Evolutionary conservation across 768 basidiomycete species (phyloP).

Genomic region (Phanerodontia chrysosporium): DNA sequence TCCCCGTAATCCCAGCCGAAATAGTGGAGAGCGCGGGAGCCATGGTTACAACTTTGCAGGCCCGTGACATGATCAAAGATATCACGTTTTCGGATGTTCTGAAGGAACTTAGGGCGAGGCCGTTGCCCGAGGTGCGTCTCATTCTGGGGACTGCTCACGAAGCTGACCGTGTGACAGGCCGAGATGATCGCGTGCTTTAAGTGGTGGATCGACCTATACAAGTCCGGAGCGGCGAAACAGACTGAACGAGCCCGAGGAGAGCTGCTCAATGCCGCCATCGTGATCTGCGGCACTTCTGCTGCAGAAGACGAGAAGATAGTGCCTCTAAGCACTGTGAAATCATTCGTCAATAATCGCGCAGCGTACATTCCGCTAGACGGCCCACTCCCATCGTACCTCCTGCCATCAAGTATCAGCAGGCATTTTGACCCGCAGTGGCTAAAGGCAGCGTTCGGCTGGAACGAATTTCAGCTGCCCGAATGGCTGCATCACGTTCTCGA

Average conservation of each 20-base stretch:
- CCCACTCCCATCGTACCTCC: conserved; percentile 68
- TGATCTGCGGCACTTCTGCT: conserved; percentile 37
- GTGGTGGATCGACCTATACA: conserved; percentile 71
- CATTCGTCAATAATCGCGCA: conserved; percentile 63
- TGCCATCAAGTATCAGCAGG: conserved; percentile 65
- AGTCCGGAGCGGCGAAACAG: conserved; percentile 30
- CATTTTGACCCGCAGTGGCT: conserved; percentile 51
- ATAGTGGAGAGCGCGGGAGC: conserved; percentile 50
- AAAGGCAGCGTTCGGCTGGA: conserved; percentile 62
- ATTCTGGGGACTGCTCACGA: neutral
- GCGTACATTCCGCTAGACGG: conserved; percentile 64
- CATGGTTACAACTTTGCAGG: conserved; percentile 60
- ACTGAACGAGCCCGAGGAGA: conserved; percentile 47
- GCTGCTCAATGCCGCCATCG: conserved; percentile 68
- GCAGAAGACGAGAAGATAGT: conserved; percentile 50
- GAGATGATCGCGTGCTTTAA: conserved; percentile 77
- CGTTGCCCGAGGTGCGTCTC: conserved; percentile 46
- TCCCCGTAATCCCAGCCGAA: conserved; percentile 69
- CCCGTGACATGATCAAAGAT: conserved; percentile 60
- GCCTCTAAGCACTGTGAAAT: conserved; percentile 64
- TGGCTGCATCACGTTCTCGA: conserved; percentile 71
- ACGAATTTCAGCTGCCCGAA: conserved; percentile 66
- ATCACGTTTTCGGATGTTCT: conserved; percentile 84
- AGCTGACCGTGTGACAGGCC: neutral
- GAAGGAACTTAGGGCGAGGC: conserved; percentile 63